Evolutionary conservation across 2,329 filamentous ascomycete genomes (phyloP).

Genomic region (Penicillium sp.): DNA sequence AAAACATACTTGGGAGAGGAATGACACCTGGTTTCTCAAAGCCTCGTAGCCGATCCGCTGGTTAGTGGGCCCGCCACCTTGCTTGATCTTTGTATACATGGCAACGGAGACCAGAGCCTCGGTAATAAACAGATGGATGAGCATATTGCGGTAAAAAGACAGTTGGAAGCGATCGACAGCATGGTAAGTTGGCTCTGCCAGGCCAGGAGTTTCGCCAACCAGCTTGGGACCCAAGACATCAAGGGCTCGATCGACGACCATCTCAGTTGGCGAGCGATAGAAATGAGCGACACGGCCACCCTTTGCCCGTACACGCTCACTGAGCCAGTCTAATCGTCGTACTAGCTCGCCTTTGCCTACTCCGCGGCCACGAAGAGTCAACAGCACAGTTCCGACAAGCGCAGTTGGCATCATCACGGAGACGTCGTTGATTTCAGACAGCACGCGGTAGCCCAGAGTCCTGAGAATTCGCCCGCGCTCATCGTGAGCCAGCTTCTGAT

Average conservation of each 20-base stretch:
- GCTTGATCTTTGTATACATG: conserved; percentile 88
- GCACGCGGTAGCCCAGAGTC: conserved; percentile 85
- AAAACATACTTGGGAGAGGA: conserved; percentile 67
- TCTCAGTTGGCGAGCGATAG: conserved; percentile 72
- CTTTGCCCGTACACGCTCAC: conserved; percentile 75
- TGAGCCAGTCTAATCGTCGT: conserved; percentile 87
- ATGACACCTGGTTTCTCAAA: conserved; percentile 76
- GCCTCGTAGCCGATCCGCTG: conserved; percentile 76
- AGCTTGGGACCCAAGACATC: conserved; percentile 89
- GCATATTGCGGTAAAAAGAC: conserved; percentile 99
- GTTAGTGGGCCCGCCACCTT: conserved; percentile 77
- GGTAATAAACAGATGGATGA: conserved; percentile 94
- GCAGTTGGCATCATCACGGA: conserved; percentile 98
- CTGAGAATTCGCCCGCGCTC: conserved; percentile 73
- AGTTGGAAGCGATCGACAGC: conserved; percentile 96
- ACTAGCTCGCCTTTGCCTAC: conserved; percentile 85
- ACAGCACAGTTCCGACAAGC: conserved; percentile 86
- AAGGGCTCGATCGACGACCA: conserved; percentile 84
- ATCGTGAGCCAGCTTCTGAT: conserved; percentile 47
- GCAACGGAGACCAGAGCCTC: conserved; percentile 87
- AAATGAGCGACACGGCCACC: conserved; percentile 94
- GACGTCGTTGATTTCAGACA: conserved; percentile 92
- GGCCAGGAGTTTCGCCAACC: conserved; percentile 73
- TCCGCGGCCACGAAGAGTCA: conserved; percentile 87
- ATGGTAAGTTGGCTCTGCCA: conserved; percentile 90